Conservation (phyloP, 2,329 filamentous ascomycete genomes). For the Scytalidium sp. region DNA sequence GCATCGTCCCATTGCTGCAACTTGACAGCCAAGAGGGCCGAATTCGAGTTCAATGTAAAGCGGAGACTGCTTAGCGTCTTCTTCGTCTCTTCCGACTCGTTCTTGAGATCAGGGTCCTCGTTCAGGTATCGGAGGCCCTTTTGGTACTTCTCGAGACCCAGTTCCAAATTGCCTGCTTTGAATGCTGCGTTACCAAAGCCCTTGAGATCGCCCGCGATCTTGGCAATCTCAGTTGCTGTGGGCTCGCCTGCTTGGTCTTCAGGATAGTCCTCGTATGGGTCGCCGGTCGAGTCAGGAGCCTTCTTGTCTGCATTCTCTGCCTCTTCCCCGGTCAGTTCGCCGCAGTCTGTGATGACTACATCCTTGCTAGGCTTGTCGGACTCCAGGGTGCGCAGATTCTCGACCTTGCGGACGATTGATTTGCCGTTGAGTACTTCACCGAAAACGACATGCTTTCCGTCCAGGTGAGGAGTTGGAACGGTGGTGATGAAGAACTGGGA, state of each 20-base stretch:
- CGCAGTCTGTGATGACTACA: slow-evolving; percentile 77
- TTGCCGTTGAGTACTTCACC: slow-evolving; percentile 93
- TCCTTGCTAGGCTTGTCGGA: slow-evolving; percentile 77
- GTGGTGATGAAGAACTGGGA: slow-evolving; percentile 99
- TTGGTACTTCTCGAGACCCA: slow-evolving; percentile 87
- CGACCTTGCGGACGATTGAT: slow-evolving; percentile 83
- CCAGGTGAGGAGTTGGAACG: slow-evolving; percentile 88
- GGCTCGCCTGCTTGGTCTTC: slow-evolving; percentile 73
- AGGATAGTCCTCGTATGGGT: slow-evolving; percentile 93
- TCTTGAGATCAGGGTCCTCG: slow-evolving; percentile 74
- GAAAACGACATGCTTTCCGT: slow-evolving; percentile 96
- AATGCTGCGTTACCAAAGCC: slow-evolving; percentile 90
- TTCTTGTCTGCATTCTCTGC: slow-evolving; percentile 66
- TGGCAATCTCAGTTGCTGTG: slow-evolving; percentile 64
- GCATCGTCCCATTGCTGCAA: slow-evolving; percentile 69
- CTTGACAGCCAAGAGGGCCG: slow-evolving; percentile 82
- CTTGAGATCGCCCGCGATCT: slow-evolving; percentile 84
- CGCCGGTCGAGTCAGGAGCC: slow-evolving; percentile 75
- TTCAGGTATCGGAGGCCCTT: slow-evolving; percentile 89
- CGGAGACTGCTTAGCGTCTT: slow-evolving; percentile 69
- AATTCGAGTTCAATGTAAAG: slow-evolving; percentile 85
- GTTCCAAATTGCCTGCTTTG: slow-evolving; percentile 68
- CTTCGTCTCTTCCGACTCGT: slow-evolving; percentile 67
- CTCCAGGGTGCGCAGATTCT: slow-evolving; percentile 72
- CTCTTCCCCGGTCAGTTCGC: slow-evolving; percentile 73